These are phyloP conservation scores for Mycena citricolor DNA, from an alignment of 1,284 basidiomycete species.

Conservation along the genomic window DNA sequence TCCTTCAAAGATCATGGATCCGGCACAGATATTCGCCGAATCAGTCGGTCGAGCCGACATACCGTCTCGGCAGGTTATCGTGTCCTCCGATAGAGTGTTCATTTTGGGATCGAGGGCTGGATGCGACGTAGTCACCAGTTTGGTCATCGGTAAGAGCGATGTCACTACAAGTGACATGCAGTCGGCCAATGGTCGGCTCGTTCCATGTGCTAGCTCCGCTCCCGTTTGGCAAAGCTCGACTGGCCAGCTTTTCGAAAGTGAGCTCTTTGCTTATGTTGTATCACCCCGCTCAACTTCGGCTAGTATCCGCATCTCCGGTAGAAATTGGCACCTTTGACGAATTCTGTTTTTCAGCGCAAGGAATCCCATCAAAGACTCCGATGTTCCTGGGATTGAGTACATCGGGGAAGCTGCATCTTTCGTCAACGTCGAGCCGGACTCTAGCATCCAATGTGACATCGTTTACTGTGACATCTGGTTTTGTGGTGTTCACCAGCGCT, in stretches of 20 bases:
- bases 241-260: slow-evolving; percentile 56
- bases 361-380: slow-evolving; percentile 19
- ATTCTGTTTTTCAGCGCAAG: slow-evolving; percentile 52
- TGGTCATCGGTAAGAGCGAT: slow-evolving; percentile 20
- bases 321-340: slow-evolving; percentile 46
- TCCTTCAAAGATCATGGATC: slow-evolving; percentile 63
- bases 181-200: slow-evolving; percentile 43
- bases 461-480: slow-evolving; percentile 77
- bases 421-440: slow-evolving; percentile 29
- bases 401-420: slow-evolving; percentile 59
- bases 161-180: slow-evolving; percentile 26
- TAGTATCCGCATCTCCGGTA: too few relatives aligned
- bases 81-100: slow-evolving; percentile 28
- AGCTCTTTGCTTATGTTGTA: slow-evolving; percentile 23
- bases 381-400: slow-evolving; percentile 69
- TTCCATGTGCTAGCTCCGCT: slow-evolving; percentile 25
- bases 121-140: slow-evolving; percentile 24
- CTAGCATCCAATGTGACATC: slow-evolving; percentile 75
- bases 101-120: slow-evolving; percentile 19
- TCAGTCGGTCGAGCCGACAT: slow-evolving; percentile 26
- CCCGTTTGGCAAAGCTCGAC: slow-evolving; percentile 48
- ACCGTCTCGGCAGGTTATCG: slow-evolving; percentile 39
- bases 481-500: slow-evolving; percentile 86
- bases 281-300: slow-evolving; percentile 35
- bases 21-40: slow-evolving; percentile 50